Evolutionary conservation across 1,139 yeast species (phyloP).

Genomic region (Suhomyces wounanorum): DNA sequence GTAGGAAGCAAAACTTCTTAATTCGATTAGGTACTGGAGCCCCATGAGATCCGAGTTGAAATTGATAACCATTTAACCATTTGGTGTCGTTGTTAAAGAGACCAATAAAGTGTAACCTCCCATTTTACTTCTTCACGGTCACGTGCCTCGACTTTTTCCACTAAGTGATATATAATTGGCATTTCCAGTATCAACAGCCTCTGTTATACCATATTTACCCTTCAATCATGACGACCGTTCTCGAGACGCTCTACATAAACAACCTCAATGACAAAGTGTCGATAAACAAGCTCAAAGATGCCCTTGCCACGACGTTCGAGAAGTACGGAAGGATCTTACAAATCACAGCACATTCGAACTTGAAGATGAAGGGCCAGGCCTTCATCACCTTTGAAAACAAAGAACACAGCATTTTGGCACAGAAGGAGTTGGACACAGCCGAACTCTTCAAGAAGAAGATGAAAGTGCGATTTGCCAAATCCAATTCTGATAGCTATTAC

Average conservation of each 20-base stretch:
- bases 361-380: conserved; percentile 81
- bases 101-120: no score
- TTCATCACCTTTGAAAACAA: conserved; percentile 62
- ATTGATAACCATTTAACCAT: no score
- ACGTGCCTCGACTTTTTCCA: no score
- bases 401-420: conserved; percentile 52
- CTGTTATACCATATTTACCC: no score
- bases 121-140: no score
- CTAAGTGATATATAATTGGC: no score
- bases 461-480: conserved; percentile 42
- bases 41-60: no score
- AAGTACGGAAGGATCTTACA: conserved; percentile 54
- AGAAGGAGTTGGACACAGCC: conserved; percentile 42
- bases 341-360: conserved; percentile 60
- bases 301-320: conserved; percentile 43
- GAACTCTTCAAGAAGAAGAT: conserved; percentile 58
- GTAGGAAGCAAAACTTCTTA: no score
- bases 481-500: conserved; percentile 47
- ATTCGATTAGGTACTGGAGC: no score
- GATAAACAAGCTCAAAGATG: conserved; percentile 48
- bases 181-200: no score
- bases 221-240: conserved; percentile 13
- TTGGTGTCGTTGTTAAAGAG: no score
- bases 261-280: conserved; percentile 75
- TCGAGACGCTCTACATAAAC: conserved; percentile 57